Conservation (phyloP, 1,284 basidiomycete genomes). For the Phellopilus nigrolimitatus region DNA sequence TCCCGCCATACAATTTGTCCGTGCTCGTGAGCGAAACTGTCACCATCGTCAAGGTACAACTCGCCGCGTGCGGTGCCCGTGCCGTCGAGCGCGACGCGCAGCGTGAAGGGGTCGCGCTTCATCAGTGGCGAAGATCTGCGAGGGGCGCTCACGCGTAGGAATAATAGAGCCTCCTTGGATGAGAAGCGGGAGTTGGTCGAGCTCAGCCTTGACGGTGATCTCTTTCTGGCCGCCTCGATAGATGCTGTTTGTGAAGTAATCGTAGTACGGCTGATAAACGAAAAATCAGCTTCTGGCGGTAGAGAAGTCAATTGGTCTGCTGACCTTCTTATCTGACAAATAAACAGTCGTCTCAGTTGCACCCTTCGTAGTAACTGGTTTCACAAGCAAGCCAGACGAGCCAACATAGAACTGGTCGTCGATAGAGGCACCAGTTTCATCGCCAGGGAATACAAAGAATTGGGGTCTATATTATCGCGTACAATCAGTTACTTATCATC, state of each 20-base stretch:
- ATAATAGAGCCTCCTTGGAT: slow-evolving; percentile 92
- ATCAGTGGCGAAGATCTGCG: slow-evolving; percentile 84
- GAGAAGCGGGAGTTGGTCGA: slow-evolving; percentile 82
- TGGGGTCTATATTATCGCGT: slow-evolving; percentile 66
- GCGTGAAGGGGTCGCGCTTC: slow-evolving; percentile 90
- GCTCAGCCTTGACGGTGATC: slow-evolving; percentile 71
- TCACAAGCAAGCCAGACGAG: slow-evolving; percentile 83
- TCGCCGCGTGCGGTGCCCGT: slow-evolving; percentile 69
- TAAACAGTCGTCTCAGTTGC: slow-evolving; percentile 74
- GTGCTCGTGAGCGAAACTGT: slow-evolving; percentile 71
- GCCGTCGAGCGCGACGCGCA: slow-evolving; percentile 78
- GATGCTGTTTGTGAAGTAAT: slow-evolving; percentile 75
- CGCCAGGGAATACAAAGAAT: slow-evolving; percentile 88
- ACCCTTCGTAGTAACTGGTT: slow-evolving; percentile 82
- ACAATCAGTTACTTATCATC: neutral
- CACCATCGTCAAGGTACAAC: slow-evolving; percentile 95
- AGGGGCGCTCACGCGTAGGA: slow-evolving; percentile 80
- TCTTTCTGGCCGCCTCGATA: slow-evolving; percentile 65
- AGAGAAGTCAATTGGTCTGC: slow-evolving; percentile 21
- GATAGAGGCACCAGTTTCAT: slow-evolving; percentile 77
- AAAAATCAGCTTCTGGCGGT: neutral
- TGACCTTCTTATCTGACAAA: slow-evolving; percentile 80
- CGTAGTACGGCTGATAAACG: slow-evolving; percentile 79
- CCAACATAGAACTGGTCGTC: slow-evolving; percentile 97
- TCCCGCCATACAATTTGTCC: slow-evolving; percentile 84